Base-by-base conservation (phyloP, 768 basidiomycete species). In the Mycena vulgaris region DNA sequence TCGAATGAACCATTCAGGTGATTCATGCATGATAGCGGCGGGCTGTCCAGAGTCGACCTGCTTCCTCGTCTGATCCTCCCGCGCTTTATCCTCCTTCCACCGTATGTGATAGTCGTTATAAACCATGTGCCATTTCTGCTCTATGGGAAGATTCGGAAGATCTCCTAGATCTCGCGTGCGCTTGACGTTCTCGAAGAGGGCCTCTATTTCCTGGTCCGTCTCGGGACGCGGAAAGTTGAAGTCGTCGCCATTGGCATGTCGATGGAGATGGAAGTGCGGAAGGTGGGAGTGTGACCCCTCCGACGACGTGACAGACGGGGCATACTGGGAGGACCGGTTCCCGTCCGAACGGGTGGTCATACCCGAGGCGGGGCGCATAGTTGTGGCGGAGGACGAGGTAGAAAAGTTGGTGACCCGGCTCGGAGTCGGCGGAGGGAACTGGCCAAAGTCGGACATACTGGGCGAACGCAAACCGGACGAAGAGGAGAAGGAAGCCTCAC, bases 101-200 rank as follows among this genome's bases (percentile, higher is more conserved):
- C 93, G 88, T 61, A 92, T 85, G 63, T 93, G 92, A 74, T 94
- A 93, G 73, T 94, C 92, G 66, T 90, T 94, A 77, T 92, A 88
- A 8, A 99, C 93, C 77, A 99, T 89, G 72, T 86, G 85, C 97
- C 97, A 99, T 82, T 98, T 98, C 79, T 95, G 94, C 33, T 95
- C 93, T 27, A 94, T 86, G 19, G 89, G 75, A 65, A 95, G 82
- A 68, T 86, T 81, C 11, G 89, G 88, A 30, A 92, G 80, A 28
- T 89, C 89, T 14, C 81, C 87, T 28, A 95, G 79, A 73, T 89
- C 93, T 48, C 95, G 89, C 30, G 88, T 90, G 47, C 88, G 87
- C 75, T 89, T 89, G 63, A 98, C 89, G 63, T 90, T 89, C 71
- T 94, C 89, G 78, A 98, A 98, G 56, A 96, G 82, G 6, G 80